These are phyloP conservation scores for Solanum dulcamara DNA, from an alignment of 257 asterid genomes.

Conservation along the genomic window DNA sequence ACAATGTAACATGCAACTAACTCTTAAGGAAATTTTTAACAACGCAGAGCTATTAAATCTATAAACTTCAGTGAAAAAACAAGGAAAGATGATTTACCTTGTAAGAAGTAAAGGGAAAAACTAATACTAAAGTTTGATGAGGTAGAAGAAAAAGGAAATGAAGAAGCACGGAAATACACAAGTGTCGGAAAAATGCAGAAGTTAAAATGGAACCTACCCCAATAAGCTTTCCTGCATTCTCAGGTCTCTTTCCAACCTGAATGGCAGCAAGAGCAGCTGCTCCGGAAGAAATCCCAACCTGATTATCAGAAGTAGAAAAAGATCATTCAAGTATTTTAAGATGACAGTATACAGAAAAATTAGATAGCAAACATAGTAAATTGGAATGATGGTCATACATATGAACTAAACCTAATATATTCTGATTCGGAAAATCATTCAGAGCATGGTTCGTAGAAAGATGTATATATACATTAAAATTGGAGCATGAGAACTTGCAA, in stretches of 20 bases:
- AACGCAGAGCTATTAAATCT: neutral
- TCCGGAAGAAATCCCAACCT: conserved; percentile 99
- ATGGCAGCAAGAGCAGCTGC: conserved; percentile 98
- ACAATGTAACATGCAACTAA: neutral
- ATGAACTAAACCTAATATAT: neutral
- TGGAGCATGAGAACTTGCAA: neutral
- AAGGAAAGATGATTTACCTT: neutral
- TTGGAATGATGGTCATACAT: neutral
- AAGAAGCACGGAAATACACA: neutral
- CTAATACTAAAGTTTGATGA: neutral
- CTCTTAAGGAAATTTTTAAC: neutral
- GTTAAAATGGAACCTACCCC: conserved; percentile 33
- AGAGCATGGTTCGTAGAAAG: neutral
- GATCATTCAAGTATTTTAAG: neutral
- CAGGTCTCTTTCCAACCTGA: conserved; percentile 76
- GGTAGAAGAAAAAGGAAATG: neutral
- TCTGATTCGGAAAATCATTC: neutral
- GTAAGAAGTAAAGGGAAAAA: neutral
- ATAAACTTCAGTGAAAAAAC: neutral
- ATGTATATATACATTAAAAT: neutral
- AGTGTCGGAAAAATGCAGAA: neutral
- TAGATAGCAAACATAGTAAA: neutral
- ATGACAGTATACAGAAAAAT: neutral
- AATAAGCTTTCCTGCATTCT: conserved; percentile 93
- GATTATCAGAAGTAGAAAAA: conserved; percentile 1